Conservation (phyloP, 2,329 filamentous ascomycete species). For the Epichloe gansuensis region DNA sequence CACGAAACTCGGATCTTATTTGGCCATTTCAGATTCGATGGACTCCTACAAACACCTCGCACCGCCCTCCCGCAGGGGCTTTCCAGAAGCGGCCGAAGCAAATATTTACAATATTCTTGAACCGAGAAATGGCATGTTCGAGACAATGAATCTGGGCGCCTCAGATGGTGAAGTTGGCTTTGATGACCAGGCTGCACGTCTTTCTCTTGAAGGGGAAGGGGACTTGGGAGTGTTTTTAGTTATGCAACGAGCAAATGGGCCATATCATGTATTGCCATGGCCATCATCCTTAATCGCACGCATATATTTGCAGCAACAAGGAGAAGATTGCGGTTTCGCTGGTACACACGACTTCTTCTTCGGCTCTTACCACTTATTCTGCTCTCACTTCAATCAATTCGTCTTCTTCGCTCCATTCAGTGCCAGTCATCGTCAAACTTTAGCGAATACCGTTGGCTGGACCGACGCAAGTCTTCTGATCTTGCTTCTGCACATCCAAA, state of each 20-base stretch:
- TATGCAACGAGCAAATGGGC: slow-evolving; percentile 93
- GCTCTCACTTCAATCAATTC: slow-evolving; percentile 55
- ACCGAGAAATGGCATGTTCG: slow-evolving; percentile 5
- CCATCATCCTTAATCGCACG: slow-evolving; percentile 79
- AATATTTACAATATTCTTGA: slow-evolving; percentile 21
- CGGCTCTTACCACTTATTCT: slow-evolving; percentile 60
- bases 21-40: slow-evolving; percentile 45
- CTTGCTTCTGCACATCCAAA: slow-evolving; percentile 61
- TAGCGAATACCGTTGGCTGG: slow-evolving; percentile 55
- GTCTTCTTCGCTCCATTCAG: slow-evolving; percentile 71
- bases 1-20: slow-evolving; percentile 53
- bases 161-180: slow-evolving; percentile 2
- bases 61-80: slow-evolving; percentile 10
- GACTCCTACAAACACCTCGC: slow-evolving; percentile 36
- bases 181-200: slow-evolving; percentile 25
- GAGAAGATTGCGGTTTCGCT: slow-evolving; percentile 63
- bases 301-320: slow-evolving; percentile 87
- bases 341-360: slow-evolving; percentile 57
- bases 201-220: slow-evolving; percentile 51
- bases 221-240: slow-evolving; percentile 74
- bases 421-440: slow-evolving; percentile 80
- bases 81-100: slow-evolving; percentile 13
- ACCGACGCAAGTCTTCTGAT: slow-evolving; percentile 49
- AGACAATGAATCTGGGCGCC: not conserved
- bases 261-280: slow-evolving; percentile 73